Percentiles rank a stretch among this genome's conserved stretches.
phyloP scores from a whole-genome alignment of 768 basidiomycete species.

The Saitozyma sp. region DNA sequence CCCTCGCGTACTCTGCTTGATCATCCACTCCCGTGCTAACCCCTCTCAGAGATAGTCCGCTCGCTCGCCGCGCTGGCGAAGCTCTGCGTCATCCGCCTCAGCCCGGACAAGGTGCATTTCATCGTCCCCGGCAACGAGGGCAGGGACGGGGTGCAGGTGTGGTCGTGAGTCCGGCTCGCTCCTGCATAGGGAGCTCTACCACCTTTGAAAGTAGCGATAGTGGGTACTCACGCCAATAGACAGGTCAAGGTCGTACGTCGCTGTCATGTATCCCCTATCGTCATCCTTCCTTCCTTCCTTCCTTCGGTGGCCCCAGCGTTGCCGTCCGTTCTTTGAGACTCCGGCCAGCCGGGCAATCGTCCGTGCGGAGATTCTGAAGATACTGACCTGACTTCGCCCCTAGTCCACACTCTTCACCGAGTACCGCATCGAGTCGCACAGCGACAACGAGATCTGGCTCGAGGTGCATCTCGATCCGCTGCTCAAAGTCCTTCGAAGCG shows the following conservation, averaged over 20 bases:
- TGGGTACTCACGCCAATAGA: conserved; percentile 11
- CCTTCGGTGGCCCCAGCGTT: too few relatives aligned
- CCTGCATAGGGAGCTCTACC: neutral
- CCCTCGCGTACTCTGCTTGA: neutral
- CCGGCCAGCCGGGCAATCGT: too few relatives aligned
- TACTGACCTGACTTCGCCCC: too few relatives aligned
- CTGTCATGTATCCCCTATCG: too few relatives aligned
- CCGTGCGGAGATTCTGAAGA: too few relatives aligned
- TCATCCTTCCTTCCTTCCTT: too few relatives aligned
- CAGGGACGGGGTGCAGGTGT: conserved; percentile 51
- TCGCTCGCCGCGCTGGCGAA: conserved; percentile 40
- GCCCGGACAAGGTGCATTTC: conserved; percentile 45
- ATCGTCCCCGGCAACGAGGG: conserved; percentile 51
- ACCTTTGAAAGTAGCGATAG: neutral
- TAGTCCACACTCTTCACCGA: conserved; percentile 43
- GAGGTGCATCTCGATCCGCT: conserved; percentile 45
- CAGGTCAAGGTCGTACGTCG: conserved; percentile 42
- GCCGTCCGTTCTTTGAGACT: too few relatives aligned
- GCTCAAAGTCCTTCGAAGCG: conserved; percentile 45
- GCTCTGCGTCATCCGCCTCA: conserved; percentile 42
- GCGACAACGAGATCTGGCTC: conserved; percentile 49
- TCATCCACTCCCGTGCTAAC: conserved; percentile 3
- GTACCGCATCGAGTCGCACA: conserved; percentile 50
- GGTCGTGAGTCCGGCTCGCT: conserved; percentile 43
- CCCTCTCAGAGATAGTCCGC: conserved; percentile 40